These are phyloP conservation scores for Punctularia strigosozonata DNA, from an alignment of 768 basidiomycete genomes.

Conservation along the genomic window DNA sequence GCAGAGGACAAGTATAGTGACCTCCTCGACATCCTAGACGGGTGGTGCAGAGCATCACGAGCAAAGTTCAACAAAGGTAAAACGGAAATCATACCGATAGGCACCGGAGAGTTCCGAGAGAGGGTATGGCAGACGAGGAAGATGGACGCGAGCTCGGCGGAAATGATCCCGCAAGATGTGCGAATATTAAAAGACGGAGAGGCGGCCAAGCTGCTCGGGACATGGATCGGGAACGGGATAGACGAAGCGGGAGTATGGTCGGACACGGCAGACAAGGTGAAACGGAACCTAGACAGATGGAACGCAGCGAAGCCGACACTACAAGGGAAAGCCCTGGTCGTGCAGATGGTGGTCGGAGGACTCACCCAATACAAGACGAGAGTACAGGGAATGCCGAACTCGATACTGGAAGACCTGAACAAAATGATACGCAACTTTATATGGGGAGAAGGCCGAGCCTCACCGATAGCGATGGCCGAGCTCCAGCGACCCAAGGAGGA, in stretches of 20 bases:
- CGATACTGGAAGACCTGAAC: not conserved
- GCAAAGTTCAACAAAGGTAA: constrained; percentile 15
- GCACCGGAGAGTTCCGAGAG: constrained; percentile 1
- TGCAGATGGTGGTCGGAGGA: not conserved
- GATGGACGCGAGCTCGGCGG: not conserved
- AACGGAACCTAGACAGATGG: not conserved
- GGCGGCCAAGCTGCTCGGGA: constrained; percentile 7
- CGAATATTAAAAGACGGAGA: constrained; percentile 2
- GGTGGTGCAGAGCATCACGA: constrained; percentile 13
- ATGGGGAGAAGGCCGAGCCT: not conserved
- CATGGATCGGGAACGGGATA: constrained; percentile 9
- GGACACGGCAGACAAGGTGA: not conserved
- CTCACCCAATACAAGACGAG: not conserved
- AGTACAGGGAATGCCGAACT: not conserved
- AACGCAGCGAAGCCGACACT: not conserved
- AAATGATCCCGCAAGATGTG: not conserved
- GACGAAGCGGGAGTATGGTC: constrained; percentile 3
- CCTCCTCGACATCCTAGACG: constrained; percentile 7
- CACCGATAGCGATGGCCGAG: not conserved
- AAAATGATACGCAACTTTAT: not conserved
- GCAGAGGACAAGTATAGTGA: constrained; percentile 8
- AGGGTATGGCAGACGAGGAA: not conserved
- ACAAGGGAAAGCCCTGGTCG: not conserved
- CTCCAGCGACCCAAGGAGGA: not conserved
- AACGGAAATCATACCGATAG: constrained; percentile 14